phyloP scores from a whole-genome alignment of 1,284 basidiomycete species.

The Rhodotorula sp. region DNA sequence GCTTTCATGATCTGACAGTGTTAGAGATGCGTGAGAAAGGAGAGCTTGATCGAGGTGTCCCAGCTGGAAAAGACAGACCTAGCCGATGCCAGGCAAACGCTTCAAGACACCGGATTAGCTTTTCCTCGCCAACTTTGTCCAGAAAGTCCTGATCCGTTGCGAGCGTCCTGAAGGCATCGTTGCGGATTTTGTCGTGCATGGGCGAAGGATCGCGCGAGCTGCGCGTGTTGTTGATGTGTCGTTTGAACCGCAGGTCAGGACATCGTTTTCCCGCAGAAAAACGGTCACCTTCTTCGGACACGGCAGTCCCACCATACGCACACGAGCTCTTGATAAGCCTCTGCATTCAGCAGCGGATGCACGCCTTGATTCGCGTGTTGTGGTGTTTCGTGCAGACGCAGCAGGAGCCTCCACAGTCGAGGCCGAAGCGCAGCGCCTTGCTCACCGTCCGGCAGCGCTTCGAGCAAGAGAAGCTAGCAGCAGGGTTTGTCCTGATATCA shows the following conservation, averaged over 20 bases:
- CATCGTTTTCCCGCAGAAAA: no score
- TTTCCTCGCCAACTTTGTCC: slow-evolving; percentile 88
- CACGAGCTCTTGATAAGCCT: slow-evolving; percentile 77
- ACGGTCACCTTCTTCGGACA: no score
- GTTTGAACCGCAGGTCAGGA: no score
- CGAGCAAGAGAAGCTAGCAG: slow-evolving; percentile 28
- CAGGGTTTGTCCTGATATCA: no score
- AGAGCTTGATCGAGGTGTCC: not conserved
- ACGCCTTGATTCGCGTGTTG: not conserved
- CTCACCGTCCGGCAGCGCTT: slow-evolving; percentile 13
- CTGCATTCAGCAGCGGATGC: slow-evolving; percentile 64
- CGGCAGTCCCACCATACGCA: slow-evolving; percentile 59
- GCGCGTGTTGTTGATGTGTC: not conserved
- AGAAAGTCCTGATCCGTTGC: slow-evolving; percentile 94
- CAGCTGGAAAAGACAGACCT: slow-evolving; percentile 54
- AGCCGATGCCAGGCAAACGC: slow-evolving; percentile 95
- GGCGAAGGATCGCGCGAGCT: slow-evolving; percentile 28
- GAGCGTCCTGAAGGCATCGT: slow-evolving; percentile 70
- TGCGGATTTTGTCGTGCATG: slow-evolving; percentile 52
- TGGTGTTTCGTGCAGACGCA: slow-evolving; percentile 58
- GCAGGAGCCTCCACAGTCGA: slow-evolving; percentile 82
- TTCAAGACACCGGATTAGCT: slow-evolving; percentile 90
- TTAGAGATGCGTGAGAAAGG: not conserved
- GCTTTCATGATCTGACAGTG: not conserved
- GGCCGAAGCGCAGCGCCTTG: slow-evolving; percentile 45